Conservation (phyloP, 352 stramenopile genomes). For the Lagenidium giganteum region DNA sequence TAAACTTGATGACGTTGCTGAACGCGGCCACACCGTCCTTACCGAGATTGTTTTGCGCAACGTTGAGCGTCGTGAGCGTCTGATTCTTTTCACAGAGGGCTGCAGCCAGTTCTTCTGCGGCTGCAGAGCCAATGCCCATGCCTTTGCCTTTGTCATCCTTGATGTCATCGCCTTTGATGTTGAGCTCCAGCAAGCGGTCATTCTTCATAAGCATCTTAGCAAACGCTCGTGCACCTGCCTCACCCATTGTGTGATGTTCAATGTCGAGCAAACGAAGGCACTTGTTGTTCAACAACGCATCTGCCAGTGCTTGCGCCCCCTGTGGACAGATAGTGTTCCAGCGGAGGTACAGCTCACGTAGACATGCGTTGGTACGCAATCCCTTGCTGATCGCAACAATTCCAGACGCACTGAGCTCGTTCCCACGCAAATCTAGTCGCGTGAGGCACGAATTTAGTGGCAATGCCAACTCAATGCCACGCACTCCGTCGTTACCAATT, state of each 20-base stretch:
- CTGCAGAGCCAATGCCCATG: constrained; percentile 38
- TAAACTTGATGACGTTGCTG: constrained; percentile 48
- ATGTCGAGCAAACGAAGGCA: constrained; percentile 58
- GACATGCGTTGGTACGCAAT: constrained; percentile 39
- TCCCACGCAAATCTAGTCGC: constrained; percentile 68
- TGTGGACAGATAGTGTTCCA: constrained; percentile 61
- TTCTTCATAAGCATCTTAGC: constrained; percentile 57
- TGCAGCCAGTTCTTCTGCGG: constrained; percentile 34
- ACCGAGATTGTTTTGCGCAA: constrained; percentile 61
- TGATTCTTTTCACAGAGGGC: constrained; percentile 38
- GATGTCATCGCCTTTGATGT: constrained; percentile 61
- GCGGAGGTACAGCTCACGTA: constrained; percentile 64
- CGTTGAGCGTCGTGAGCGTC: constrained; percentile 41
- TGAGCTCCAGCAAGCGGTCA: constrained; percentile 41
- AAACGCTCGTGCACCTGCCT: constrained; percentile 45
- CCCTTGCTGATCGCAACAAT: constrained; percentile 51
- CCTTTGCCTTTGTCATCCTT: constrained; percentile 40
- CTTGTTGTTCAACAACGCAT: constrained; percentile 51
- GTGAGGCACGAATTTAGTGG: constrained; percentile 34
- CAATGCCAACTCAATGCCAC: constrained; percentile 37
- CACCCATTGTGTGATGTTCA: constrained; percentile 68
- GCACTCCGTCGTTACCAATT: constrained; percentile 53
- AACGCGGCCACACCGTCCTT: constrained; percentile 49
- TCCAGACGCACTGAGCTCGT: constrained; percentile 39
- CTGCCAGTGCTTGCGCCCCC: constrained; percentile 50